Conservation (phyloP, 441 rosid species). For the Sinapis alba region DNA sequence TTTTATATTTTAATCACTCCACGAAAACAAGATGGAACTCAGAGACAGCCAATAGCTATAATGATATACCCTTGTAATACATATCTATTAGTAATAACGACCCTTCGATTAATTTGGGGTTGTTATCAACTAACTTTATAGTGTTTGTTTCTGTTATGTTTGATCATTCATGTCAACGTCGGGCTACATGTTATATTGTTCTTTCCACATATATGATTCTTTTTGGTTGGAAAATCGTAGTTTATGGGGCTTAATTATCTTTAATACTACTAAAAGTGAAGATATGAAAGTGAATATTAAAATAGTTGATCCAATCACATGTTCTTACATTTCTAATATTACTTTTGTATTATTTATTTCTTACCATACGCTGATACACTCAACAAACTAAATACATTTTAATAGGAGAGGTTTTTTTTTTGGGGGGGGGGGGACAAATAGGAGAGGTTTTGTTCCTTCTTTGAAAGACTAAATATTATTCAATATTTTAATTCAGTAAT, state of each 20-base stretch:
- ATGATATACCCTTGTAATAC: conserved; percentile 17
- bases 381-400: neutral
- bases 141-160: conserved; percentile 18
- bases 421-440: too few relatives aligned
- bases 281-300: conserved; percentile 3
- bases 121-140: conserved; percentile 13
- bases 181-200: conserved; percentile 21
- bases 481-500: too few relatives aligned
- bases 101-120: conserved; percentile 31
- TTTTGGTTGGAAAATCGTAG: conserved; percentile 14
- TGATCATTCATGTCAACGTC: conserved; percentile 33
- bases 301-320: conserved; percentile 27
- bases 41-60: conserved; percentile 32
- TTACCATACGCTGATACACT: neutral
- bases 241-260: conserved; percentile 21
- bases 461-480: too few relatives aligned
- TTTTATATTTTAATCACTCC: conserved; percentile 8
- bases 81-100: neutral
- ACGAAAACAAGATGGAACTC: conserved; percentile 12
- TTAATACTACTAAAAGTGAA: neutral
- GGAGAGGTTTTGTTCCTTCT: too few relatives aligned
- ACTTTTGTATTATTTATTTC: neutral
- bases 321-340: neutral
- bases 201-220: conserved; percentile 13
- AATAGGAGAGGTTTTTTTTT: too few relatives aligned